Evolutionary conservation across 371 early-diverging fungal species (phyloP).

Genomic region (Lichtheimia hyalospora): DNA sequence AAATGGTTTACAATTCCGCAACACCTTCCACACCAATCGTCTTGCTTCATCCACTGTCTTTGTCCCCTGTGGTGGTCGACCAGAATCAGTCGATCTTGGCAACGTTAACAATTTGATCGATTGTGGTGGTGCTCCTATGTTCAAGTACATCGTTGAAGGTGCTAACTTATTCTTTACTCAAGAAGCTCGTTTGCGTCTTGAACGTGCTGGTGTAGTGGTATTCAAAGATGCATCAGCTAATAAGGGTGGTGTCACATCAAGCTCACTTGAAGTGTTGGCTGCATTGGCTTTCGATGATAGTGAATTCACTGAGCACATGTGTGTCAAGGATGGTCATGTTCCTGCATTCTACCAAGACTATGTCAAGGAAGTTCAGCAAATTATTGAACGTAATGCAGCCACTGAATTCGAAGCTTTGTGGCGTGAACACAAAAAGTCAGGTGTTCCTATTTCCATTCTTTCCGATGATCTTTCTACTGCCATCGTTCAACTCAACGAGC

Average conservation of each 20-base stretch:
- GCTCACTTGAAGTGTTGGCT: constrained; percentile 93
- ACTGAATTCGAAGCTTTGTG: constrained; percentile 96
- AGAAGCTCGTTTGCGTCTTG: constrained; percentile 95
- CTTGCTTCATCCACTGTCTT: constrained; percentile 87
- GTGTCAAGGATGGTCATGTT: constrained; percentile 73
- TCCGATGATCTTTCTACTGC: constrained; percentile 91
- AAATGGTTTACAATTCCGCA: constrained; percentile 92
- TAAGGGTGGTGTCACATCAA: constrained; percentile 98
- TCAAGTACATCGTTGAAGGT: constrained; percentile 98
- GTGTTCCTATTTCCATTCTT: constrained; percentile 79
- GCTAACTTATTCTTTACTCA: constrained; percentile 98
- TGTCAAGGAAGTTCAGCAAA: constrained; percentile 86
- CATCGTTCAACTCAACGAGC: constrained; percentile 91
- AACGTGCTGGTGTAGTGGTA: constrained; percentile 89
- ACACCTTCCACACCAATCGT: constrained; percentile 90
- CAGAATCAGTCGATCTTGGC: constrained; percentile 94
- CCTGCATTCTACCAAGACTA: constrained; percentile 91
- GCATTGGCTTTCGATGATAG: constrained; percentile 92
- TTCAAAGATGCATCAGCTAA: constrained; percentile 99
- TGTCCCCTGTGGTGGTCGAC: constrained; percentile 98
- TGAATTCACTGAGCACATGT: constrained; percentile 91
- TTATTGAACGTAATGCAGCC: constrained; percentile 93
- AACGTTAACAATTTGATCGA: constrained; percentile 83
- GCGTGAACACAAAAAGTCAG: constrained; percentile 80
- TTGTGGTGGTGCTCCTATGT: constrained; percentile 74